These are phyloP conservation scores for Rutstroemia sp. DNA, from an alignment of 2,329 filamentous ascomycete genomes.

Conservation along the genomic window DNA sequence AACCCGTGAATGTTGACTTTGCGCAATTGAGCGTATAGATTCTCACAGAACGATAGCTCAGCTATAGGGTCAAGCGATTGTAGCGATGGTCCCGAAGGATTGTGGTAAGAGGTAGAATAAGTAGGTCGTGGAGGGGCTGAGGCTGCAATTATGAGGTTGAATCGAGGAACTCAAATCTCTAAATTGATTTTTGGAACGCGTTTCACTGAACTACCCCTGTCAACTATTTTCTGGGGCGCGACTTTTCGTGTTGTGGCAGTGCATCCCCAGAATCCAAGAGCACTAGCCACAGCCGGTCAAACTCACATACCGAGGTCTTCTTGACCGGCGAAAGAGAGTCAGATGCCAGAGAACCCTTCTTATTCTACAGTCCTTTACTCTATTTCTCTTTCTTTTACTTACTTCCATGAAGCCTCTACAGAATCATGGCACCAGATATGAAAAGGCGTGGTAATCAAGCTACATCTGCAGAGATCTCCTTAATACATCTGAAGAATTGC, in stretches of 20 bases:
- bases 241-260: conserved; percentile 7
- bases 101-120: background rate
- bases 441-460: conserved; percentile 45
- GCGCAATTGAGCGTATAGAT: background rate
- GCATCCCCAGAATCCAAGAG: too few species aligned
- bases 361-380: background rate
- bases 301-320: conserved; percentile 4
- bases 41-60: background rate
- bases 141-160: conserved; percentile 5
- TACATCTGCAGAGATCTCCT: conserved; percentile 72
- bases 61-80: background rate
- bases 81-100: background rate
- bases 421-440: conserved; percentile 20
- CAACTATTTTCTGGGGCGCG: background rate
- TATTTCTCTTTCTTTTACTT: background rate
- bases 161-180: conserved; percentile 7
- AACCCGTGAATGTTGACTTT: background rate
- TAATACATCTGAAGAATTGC: conserved; percentile 88
- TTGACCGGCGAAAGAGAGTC: background rate
- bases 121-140: background rate
- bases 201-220: conserved; percentile 1
- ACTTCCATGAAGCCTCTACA: conserved; percentile 2
- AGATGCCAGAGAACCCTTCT: background rate
- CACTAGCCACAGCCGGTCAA: background rate
- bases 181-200: conserved; percentile 8